These are phyloP conservation scores for Ciborinia camelliae DNA, from an alignment of 2,329 filamentous ascomycete genomes.

Conservation along the genomic window DNA sequence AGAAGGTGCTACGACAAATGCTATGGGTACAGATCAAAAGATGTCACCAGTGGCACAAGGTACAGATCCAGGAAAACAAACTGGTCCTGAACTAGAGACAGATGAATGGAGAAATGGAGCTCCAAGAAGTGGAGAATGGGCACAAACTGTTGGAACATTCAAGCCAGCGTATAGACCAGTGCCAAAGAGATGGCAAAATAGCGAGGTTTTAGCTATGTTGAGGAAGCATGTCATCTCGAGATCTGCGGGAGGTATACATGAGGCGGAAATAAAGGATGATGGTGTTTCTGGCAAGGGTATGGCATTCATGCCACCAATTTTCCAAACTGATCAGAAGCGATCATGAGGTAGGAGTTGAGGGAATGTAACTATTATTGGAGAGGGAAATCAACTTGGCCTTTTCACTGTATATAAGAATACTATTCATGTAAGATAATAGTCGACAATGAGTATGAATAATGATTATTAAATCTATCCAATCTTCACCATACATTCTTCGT, in stretches of 20 bases:
- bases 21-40: slow-evolving; percentile 15
- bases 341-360: background rate
- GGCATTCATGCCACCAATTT: slow-evolving; percentile 40
- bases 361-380: background rate
- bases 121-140: slow-evolving; percentile 74
- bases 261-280: slow-evolving; percentile 26
- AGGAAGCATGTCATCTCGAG: slow-evolving; percentile 74
- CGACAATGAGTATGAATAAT: background rate
- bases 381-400: background rate
- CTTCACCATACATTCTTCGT: background rate
- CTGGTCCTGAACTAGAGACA: slow-evolving; percentile 31
- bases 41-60: slow-evolving; percentile 30
- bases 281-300: slow-evolving; percentile 35
- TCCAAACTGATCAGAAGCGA: slow-evolving; percentile 30
- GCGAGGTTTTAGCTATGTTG: slow-evolving; percentile 72
- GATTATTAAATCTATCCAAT: background rate
- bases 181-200: slow-evolving; percentile 78
- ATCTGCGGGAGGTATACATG: slow-evolving; percentile 55
- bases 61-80: slow-evolving; percentile 15
- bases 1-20: slow-evolving; percentile 21
- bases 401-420: background rate
- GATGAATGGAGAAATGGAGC: slow-evolving; percentile 39
- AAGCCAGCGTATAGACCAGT: slow-evolving; percentile 91
- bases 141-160: slow-evolving; percentile 91
- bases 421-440: slow-evolving; percentile 6